Conservation (phyloP, 2,329 filamentous ascomycete species). For the Ophiostoma sp. region DNA sequence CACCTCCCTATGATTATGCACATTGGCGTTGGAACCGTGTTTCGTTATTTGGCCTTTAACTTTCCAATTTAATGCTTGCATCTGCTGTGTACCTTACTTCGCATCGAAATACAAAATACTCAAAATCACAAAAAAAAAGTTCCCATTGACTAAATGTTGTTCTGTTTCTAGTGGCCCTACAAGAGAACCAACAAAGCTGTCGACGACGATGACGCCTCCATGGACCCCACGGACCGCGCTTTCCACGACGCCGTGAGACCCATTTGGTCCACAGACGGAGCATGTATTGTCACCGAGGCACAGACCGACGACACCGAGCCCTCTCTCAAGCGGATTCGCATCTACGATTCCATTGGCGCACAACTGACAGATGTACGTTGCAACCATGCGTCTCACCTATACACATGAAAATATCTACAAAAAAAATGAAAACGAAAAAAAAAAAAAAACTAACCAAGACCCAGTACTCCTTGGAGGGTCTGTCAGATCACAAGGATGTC, state of each 20-base stretch:
- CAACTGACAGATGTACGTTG: constrained; percentile 19
- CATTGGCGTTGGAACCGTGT: constrained; percentile 9
- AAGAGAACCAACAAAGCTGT: constrained; percentile 73
- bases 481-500: constrained; percentile 51
- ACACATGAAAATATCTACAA: not conserved
- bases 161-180: constrained; percentile 74
- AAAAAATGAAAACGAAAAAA: not conserved
- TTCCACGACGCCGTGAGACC: constrained; percentile 77
- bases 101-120: constrained; percentile 24
- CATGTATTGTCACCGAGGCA: constrained; percentile 45
- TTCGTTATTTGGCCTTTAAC: not conserved
- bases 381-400: not conserved
- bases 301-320: constrained; percentile 25
- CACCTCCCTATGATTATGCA: not conserved
- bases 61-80: constrained; percentile 29
- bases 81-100: constrained; percentile 36
- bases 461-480: constrained; percentile 40
- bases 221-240: constrained; percentile 63
- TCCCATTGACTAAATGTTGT: constrained; percentile 48
- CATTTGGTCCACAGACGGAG: constrained; percentile 74
- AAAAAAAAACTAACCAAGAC: constrained; percentile 7
- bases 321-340: constrained; percentile 30
- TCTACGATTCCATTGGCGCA: constrained; percentile 18
- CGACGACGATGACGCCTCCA: constrained; percentile 59
- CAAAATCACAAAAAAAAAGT: constrained; percentile 14